phyloP scores from a whole-genome alignment of 1,139 yeast genomes.

The Yamadazyma atlantica region DNA sequence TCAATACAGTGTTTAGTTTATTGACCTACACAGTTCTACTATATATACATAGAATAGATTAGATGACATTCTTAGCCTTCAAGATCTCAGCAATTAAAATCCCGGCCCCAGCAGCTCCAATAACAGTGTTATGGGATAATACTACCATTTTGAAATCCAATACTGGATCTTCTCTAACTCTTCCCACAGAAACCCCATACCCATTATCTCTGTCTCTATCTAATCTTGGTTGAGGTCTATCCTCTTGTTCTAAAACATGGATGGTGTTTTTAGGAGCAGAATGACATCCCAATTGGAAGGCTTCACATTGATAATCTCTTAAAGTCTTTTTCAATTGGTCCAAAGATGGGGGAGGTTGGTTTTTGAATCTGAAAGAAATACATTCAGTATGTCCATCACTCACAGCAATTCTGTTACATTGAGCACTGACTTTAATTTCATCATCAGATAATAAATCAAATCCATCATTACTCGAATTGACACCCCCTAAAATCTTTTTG shows the following conservation, averaged over 20 bases:
- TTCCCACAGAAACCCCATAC: slow-evolving; percentile 92
- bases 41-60: slow-evolving; percentile 15
- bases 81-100: slow-evolving; percentile 90
- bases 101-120: slow-evolving; percentile 99
- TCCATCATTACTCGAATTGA: slow-evolving; percentile 53
- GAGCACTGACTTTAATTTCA: slow-evolving; percentile 86
- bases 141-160: slow-evolving; percentile 95
- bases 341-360: slow-evolving; percentile 80
- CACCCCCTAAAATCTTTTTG: slow-evolving; percentile 79
- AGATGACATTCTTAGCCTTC: slow-evolving; percentile 72
- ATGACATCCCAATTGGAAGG: slow-evolving; percentile 70
- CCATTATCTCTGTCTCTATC: slow-evolving; percentile 96
- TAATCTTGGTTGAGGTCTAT: slow-evolving; percentile 97
- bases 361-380: slow-evolving; percentile 79
- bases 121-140: slow-evolving; percentile 91
- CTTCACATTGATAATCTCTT: slow-evolving; percentile 80
- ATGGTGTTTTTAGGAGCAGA: slow-evolving; percentile 94
- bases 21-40: too few relatives aligned
- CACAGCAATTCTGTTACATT: slow-evolving; percentile 95
- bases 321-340: slow-evolving; percentile 74
- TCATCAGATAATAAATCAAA: slow-evolving; percentile 65
- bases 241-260: slow-evolving; percentile 85
- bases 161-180: slow-evolving; percentile 90
- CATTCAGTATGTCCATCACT: slow-evolving; percentile 98
- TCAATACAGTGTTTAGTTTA: not conserved